phyloP scores from a whole-genome alignment of 116 monocot genomes.

The Trichopus zeylanicus region DNA sequence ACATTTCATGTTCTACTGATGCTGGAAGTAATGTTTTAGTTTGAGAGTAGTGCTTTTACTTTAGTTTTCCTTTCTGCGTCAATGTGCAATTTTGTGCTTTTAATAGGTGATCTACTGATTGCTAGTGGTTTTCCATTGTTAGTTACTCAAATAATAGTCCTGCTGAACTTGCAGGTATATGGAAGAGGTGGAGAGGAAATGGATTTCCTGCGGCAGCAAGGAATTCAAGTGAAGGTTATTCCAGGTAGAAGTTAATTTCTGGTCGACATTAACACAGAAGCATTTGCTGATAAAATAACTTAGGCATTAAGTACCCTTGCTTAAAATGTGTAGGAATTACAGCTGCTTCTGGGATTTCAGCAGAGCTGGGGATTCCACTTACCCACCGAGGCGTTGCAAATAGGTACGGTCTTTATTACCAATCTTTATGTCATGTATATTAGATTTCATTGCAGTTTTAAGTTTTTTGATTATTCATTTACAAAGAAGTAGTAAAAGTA shows the following conservation, averaged over 20 bases:
- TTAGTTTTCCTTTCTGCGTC: background rate
- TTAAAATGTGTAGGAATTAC: constrained; percentile 73
- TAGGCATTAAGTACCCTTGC: background rate
- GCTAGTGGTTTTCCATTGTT: background rate
- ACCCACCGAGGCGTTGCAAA: constrained; percentile 96
- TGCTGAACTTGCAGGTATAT: constrained; percentile 51
- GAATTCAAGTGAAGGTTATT: constrained; percentile 82
- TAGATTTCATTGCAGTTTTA: too few species aligned
- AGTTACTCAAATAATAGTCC: background rate
- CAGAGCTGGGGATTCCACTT: constrained; percentile 90
- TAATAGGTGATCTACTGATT: too few species aligned
- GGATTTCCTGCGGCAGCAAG: constrained; percentile 85
- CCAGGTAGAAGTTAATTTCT: constrained; percentile 44
- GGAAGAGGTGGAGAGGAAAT: constrained; percentile 99
- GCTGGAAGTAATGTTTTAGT: background rate
- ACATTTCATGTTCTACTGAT: background rate
- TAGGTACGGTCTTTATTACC: constrained; percentile 36
- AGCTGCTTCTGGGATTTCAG: constrained; percentile 95
- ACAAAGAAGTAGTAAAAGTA: too few species aligned
- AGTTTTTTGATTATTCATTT: too few species aligned
- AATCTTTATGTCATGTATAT: too few species aligned
- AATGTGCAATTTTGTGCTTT: too few species aligned
- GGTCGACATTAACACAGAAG: background rate
- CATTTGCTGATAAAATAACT: background rate
- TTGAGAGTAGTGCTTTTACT: background rate